Conservation (phyloP, 2,329 filamentous ascomycete species). For the Didymella segeticola region DNA sequence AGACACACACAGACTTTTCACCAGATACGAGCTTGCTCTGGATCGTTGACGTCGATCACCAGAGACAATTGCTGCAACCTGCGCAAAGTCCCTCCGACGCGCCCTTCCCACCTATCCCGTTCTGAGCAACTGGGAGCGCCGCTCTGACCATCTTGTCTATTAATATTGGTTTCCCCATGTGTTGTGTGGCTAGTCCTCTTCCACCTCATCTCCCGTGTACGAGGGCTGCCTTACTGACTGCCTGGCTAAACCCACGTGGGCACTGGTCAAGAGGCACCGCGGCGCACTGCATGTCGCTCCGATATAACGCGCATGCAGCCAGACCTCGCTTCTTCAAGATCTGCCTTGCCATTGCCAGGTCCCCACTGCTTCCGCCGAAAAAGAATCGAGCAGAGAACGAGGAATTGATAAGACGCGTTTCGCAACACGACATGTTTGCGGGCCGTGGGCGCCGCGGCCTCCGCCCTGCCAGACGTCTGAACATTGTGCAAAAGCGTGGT, state of each 20-base stretch:
- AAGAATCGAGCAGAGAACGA: not conserved
- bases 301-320: not conserved
- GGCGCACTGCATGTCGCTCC: not conserved
- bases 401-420: not conserved
- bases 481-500: not conserved
- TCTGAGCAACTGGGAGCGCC: constrained; percentile 1
- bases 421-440: constrained; percentile 1
- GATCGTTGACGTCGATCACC: not conserved
- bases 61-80: constrained; percentile 3
- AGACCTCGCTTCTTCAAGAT: constrained; percentile 1
- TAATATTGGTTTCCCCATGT: constrained; percentile 13
- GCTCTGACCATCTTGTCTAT: not conserved
- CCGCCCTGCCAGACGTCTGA: constrained; percentile 4
- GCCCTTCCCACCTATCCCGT: not conserved
- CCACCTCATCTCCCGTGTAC: constrained; percentile 16
- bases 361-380: not conserved
- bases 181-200: not conserved
- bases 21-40: not conserved
- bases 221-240: constrained; percentile 10
- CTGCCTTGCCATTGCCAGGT: constrained; percentile 4
- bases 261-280: not conserved
- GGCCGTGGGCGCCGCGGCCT: constrained; percentile 5
- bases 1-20: not conserved
- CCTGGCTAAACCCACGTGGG: constrained; percentile 3
- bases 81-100: not conserved